Evolutionary conservation across 148 eudicot genomes (phyloP).

Genomic region (Linanthus parryae): DNA sequence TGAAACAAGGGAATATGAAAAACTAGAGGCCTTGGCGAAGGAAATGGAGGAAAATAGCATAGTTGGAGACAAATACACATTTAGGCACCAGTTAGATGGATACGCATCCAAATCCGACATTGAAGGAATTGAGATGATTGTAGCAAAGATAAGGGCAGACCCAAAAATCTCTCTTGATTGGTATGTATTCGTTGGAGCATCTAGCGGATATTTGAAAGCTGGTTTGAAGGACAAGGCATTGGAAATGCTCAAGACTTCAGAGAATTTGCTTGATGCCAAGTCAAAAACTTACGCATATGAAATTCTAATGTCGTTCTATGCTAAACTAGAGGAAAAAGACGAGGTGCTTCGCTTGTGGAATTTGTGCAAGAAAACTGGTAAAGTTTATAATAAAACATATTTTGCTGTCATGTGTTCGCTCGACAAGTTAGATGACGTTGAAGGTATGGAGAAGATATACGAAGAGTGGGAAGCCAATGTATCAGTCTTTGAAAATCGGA

Average conservation of each 20-base stretch:
- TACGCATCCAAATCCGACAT: constrained; percentile 22
- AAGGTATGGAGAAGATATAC: constrained; percentile 27
- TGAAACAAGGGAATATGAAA: constrained; percentile 18
- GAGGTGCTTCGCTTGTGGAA: constrained; percentile 36
- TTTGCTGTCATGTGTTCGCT: constrained; percentile 24
- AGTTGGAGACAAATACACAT: constrained; percentile 15
- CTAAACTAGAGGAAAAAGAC: constrained; percentile 18
- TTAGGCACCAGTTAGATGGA: constrained; percentile 15
- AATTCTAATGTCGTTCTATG: constrained; percentile 18
- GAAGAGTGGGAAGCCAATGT: constrained; percentile 27
- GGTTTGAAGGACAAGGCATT: constrained; percentile 25
- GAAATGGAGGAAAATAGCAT: constrained; percentile 39
- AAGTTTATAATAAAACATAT: constrained; percentile 18
- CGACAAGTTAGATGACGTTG: constrained; percentile 30
- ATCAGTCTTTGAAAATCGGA: constrained; percentile 15
- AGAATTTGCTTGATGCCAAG: constrained; percentile 10
- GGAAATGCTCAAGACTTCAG: constrained; percentile 21
- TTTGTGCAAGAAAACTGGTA: constrained; percentile 14
- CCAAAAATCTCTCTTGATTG: constrained; percentile 12
- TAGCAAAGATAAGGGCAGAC: constrained; percentile 29
- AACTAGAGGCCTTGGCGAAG: constrained; percentile 21
- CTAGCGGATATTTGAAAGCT: constrained; percentile 31
- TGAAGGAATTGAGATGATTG: constrained; percentile 26
- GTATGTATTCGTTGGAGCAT: constrained; percentile 19
- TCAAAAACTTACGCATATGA: constrained; percentile 6